These are phyloP conservation scores for Myxozyma monticola DNA, from an alignment of 805 yeast species.

Conservation along the genomic window DNA sequence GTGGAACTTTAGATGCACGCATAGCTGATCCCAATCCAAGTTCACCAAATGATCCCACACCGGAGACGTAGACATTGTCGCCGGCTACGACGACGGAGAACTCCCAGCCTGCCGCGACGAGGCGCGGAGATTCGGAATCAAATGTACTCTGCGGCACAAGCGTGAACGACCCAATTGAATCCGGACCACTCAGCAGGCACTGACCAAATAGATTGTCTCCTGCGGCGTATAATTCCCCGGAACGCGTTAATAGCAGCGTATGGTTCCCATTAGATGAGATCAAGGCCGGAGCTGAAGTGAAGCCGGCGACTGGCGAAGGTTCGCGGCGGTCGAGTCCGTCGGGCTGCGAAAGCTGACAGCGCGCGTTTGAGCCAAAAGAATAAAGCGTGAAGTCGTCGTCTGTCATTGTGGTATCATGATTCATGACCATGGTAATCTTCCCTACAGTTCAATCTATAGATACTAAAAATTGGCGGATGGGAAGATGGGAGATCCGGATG, in stretches of 20 bases:
- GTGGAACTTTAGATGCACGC: not conserved
- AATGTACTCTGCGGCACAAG: not conserved
- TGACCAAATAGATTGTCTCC: constrained; percentile 66
- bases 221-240: constrained; percentile 54
- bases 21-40: constrained; percentile 53
- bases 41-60: constrained; percentile 73
- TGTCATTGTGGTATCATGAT: not conserved
- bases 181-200: constrained; percentile 42
- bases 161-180: not conserved
- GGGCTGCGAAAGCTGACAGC: constrained; percentile 21
- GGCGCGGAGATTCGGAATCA: not conserved
- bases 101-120: constrained; percentile 79
- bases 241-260: constrained; percentile 56
- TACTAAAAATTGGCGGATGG: too few species aligned
- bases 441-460: too few species aligned
- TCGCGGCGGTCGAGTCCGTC: too few species aligned
- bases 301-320: too few species aligned
- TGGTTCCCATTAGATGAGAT: constrained; percentile 71
- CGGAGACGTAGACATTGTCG: constrained; percentile 50
- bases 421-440: too few species aligned
- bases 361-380: constrained; percentile 27
- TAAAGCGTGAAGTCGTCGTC: constrained; percentile 4
- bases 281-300: constrained; percentile 43
- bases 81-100: constrained; percentile 53
- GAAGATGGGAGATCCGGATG: too few species aligned